These are phyloP conservation scores for Carex kokanica DNA, from an alignment of 176 grass and related monocot genomes.

Conservation along the genomic window DNA sequence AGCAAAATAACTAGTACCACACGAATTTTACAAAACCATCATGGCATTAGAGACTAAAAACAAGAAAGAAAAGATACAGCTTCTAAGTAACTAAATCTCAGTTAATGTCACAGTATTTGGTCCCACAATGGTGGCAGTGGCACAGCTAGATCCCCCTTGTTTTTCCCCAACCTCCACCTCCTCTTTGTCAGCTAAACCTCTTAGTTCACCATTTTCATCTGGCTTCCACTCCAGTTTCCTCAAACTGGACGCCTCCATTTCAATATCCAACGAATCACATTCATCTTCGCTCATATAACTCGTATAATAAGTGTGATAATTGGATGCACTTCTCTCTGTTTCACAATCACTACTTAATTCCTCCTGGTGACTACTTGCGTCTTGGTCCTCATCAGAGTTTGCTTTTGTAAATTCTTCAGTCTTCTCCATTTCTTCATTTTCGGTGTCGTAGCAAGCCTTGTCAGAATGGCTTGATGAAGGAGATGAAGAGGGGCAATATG, in stretches of 20 bases:
- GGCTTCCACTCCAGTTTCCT: constrained; percentile 49
- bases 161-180: constrained; percentile 13
- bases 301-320: constrained; percentile 14
- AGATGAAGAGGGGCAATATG: constrained; percentile 62
- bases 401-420: constrained; percentile 23
- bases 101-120: constrained; percentile 1
- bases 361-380: constrained; percentile 13
- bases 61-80: not conserved
- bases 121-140: not conserved
- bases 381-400: constrained; percentile 30
- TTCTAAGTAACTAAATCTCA: constrained; percentile 1
- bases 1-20: not conserved
- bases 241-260: constrained; percentile 57
- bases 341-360: constrained; percentile 17
- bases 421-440: constrained; percentile 39
- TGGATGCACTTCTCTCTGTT: constrained; percentile 24
- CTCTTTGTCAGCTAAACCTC: constrained; percentile 6
- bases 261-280: constrained; percentile 30
- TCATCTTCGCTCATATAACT: constrained; percentile 34
- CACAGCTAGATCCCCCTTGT: not conserved
- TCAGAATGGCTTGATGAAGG: constrained; percentile 47
- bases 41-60: not conserved
- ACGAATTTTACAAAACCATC: constrained; percentile 20
- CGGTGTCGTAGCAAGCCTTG: constrained; percentile 49
- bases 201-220: constrained; percentile 25